Evolutionary conservation across 2,329 filamentous ascomycete genomes (phyloP).

Genomic region (Fusarium austroafricanum): DNA sequence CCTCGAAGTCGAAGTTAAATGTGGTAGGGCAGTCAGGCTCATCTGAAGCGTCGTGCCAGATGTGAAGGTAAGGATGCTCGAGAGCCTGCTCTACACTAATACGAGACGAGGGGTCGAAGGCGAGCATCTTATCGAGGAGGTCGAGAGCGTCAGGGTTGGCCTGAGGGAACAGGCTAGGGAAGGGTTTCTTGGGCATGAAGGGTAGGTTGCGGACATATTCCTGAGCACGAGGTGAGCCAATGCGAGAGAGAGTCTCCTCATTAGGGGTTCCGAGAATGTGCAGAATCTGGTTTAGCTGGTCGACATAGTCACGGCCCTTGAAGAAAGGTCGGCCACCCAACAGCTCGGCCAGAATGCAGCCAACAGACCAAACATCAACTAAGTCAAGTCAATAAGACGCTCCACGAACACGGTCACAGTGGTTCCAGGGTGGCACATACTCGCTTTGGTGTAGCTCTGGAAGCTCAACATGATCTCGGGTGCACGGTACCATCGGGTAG

Average conservation of each 20-base stretch:
- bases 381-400: constrained; percentile 22
- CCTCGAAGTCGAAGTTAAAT: constrained; percentile 98
- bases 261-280: constrained; percentile 97
- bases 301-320: constrained; percentile 98
- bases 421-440: constrained; percentile 68
- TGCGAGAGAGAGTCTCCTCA: constrained; percentile 91
- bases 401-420: neutral
- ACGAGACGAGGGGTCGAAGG: constrained; percentile 93
- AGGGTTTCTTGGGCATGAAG: constrained; percentile 93
- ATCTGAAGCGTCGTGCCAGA: constrained; percentile 98
- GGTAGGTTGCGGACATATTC: constrained; percentile 98
- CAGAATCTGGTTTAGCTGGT: constrained; percentile 98
- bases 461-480: constrained; percentile 99
- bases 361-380: constrained; percentile 99
- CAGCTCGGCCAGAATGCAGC: constrained; percentile 96
- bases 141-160: constrained; percentile 97
- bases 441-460: constrained; percentile 99
- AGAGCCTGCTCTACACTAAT: constrained; percentile 95
- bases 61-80: constrained; percentile 94
- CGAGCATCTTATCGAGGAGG: constrained; percentile 95
- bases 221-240: constrained; percentile 94
- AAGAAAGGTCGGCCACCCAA: constrained; percentile 97
- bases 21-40: constrained; percentile 93
- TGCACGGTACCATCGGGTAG: constrained; percentile 93
- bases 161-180: constrained; percentile 88